Percentiles rank a stretch among this genome's conserved stretches.
Evolutionary conservation across 2,329 filamentous ascomycete species (phyloP).

Genomic region (Alternaria ventricosa): DNA sequence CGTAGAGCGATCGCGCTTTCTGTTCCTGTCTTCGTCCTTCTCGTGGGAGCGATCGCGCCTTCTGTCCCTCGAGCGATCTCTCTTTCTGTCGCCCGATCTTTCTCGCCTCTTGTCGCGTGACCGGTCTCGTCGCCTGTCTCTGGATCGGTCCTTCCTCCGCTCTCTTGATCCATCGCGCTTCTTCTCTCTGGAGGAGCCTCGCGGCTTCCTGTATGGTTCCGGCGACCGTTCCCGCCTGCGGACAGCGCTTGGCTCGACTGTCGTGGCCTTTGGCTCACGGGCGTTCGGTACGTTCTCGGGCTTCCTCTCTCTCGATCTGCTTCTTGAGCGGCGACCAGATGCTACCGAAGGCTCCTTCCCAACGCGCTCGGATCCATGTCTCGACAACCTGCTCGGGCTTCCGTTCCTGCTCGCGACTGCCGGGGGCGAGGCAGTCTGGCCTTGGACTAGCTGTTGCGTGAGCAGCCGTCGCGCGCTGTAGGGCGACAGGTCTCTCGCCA

Average conservation of each 20-base stretch:
- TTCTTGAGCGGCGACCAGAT: conserved; percentile 22
- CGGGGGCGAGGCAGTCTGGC: conserved; percentile 20
- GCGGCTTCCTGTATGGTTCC: conserved; percentile 38
- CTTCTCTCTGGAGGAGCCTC: conserved; percentile 21
- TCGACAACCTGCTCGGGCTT: conserved; percentile 15
- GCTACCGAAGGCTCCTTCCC: conserved; percentile 15
- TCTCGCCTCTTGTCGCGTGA: conserved; percentile 25
- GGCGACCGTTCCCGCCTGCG: conserved; percentile 29
- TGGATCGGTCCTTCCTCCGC: conserved; percentile 15
- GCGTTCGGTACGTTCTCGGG: conserved; percentile 19
- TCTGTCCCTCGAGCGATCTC: conserved; percentile 26
- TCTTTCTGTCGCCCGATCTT: conserved; percentile 5
- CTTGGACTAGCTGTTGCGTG: conserved; percentile 33
- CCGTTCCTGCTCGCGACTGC: conserved; percentile 21
- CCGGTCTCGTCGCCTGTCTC: conserved; percentile 22
- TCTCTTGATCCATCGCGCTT: conserved; percentile 19
- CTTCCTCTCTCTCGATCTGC: conserved; percentile 18
- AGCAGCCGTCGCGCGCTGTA: conserved; percentile 41
- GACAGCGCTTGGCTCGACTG: conserved; percentile 14
- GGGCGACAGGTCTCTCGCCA: conserved; percentile 41
- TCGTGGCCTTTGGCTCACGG: conserved; percentile 18
- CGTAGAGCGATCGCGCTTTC: conserved; percentile 24
- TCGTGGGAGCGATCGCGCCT: conserved; percentile 26
- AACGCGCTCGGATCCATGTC: conserved; percentile 16
- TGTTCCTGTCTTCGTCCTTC: conserved; percentile 21